These are phyloP conservation scores for Candida palmyrensis DNA, from an alignment of 805 yeast genomes.

Conservation along the genomic window DNA sequence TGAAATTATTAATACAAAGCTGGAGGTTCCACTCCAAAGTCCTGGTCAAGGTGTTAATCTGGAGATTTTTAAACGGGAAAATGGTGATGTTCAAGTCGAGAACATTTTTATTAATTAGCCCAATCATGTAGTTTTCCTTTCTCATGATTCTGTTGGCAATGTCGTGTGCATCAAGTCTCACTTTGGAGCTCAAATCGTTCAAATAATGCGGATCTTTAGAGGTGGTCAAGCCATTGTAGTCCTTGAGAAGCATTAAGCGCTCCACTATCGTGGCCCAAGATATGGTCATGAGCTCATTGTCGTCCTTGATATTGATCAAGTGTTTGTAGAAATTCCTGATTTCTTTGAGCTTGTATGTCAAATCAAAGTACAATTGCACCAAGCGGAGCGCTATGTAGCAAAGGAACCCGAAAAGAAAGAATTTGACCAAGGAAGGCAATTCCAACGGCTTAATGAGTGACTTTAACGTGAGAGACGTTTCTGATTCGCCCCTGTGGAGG, in stretches of 20 bases:
- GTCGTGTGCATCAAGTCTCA: constrained; percentile 83
- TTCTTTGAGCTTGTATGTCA: constrained; percentile 59
- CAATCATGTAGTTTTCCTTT: constrained; percentile 89
- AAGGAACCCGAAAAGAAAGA: constrained; percentile 59
- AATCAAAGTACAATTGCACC: constrained; percentile 54
- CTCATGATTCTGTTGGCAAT: constrained; percentile 96
- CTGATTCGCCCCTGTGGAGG: constrained; percentile 17
- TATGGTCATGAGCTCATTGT: constrained; percentile 79
- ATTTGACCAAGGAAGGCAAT: constrained; percentile 44
- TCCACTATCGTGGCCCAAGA: constrained; percentile 87
- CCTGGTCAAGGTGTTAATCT: constrained; percentile 54
- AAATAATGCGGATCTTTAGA: constrained; percentile 20
- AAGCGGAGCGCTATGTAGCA: constrained; percentile 48
- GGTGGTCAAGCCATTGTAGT: constrained; percentile 66
- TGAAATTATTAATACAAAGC: constrained; percentile 79
- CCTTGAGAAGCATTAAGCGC: constrained; percentile 66
- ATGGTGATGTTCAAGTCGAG: constrained; percentile 53
- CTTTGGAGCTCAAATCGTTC: constrained; percentile 61
- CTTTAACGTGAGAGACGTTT: constrained; percentile 21
- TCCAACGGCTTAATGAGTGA: constrained; percentile 40
- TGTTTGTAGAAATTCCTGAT: constrained; percentile 72
- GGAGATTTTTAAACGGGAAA: constrained; percentile 11
- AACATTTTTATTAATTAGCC: constrained; percentile 74
- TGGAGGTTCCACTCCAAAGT: constrained; percentile 94
- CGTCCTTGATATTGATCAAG: constrained; percentile 65